Evolutionary conservation across 257 asterid species (phyloP).

Genomic region (Rauvolfia tetraphylla): DNA sequence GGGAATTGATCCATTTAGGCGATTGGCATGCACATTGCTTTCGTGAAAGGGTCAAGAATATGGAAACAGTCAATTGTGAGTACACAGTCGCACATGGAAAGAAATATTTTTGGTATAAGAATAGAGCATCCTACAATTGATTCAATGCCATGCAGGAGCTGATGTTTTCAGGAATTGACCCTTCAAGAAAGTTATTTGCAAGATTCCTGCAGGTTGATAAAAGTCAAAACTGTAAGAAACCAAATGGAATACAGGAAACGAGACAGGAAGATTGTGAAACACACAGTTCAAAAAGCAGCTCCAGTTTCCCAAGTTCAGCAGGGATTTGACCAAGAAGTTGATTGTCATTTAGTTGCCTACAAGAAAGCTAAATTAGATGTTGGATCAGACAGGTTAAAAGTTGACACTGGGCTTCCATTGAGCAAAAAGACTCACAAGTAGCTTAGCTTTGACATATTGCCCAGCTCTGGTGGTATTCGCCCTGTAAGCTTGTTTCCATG

Average conservation of each 20-base stretch:
- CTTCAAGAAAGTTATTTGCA: conserved; percentile 79
- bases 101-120: neutral
- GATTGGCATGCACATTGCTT: conserved; percentile 90
- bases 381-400: neutral
- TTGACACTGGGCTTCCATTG: neutral
- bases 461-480: conserved; percentile 77
- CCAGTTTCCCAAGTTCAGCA: conserved; percentile 81
- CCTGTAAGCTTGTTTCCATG: conserved; percentile 98
- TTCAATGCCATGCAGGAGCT: conserved; percentile 93
- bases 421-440: conserved; percentile 56
- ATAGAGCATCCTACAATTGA: conserved; percentile 57
- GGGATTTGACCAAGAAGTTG: conserved; percentile 75
- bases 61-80: neutral
- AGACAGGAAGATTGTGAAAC: conserved; percentile 12
- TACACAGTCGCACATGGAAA: neutral
- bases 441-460: conserved; percentile 91
- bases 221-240: neutral
- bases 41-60: neutral
- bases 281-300: conserved; percentile 91
- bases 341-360: conserved; percentile 90
- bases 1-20: conserved; percentile 79
- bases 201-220: conserved; percentile 55
- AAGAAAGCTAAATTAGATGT: conserved; percentile 19
- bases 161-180: conserved; percentile 86
- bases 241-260: neutral